Base-by-base conservation (phyloP, 164 flowering plant genomes). In the Vitis labrusca region DNA sequence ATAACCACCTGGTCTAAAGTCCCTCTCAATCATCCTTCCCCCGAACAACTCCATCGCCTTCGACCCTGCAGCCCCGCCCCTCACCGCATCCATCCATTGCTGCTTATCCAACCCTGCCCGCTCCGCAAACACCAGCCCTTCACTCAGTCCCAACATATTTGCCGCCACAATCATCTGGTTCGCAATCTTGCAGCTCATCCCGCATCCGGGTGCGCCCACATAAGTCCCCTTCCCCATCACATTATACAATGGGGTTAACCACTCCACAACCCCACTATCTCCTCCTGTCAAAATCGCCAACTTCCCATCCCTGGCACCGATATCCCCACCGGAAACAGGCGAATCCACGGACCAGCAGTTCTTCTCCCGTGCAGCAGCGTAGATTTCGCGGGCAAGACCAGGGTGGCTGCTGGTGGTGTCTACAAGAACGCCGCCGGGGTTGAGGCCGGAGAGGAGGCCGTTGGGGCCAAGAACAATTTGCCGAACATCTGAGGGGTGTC, bases 321-420 rank as follows among this genome's bases (percentile, higher is more conserved):
- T 47, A 56, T 90, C 95, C 0, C 92, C 95, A 0, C 95, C 97
- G 1, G 94, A 88, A 0, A 91, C 97, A 0, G 95, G 95, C 8
- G 97, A 87, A 50, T 90, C 94, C 7, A 90, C 83, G 1, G 93
- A 71, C 82, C 83, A 84, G 50, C 93, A 87, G 15, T 72, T 76
- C 68, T 63, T 83, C 11, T 15, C 81, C 1, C 73, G 77, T 1
- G 89, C 92, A 1, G 78, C 73, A 1, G 57, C 48, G 57, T 59
- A 79, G 8, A 92, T 88, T 73, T 84, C 81, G 10, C 76, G 61
- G 0, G 97, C 94, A 0, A 92, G 83, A 0, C 56, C 74, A 0
- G 93, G 94, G 56, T 79, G 69, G 67, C 90, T 87, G 66, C 88
- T 92, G 55, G 94, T 92, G 53, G 63, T 79, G 72, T 92, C 94